A percentile compares a stretch with the other conserved stretches of the same genome.
Conservation (phyloP, 2,329 filamentous ascomycete species). For the Monosporascus sp. region DNA sequence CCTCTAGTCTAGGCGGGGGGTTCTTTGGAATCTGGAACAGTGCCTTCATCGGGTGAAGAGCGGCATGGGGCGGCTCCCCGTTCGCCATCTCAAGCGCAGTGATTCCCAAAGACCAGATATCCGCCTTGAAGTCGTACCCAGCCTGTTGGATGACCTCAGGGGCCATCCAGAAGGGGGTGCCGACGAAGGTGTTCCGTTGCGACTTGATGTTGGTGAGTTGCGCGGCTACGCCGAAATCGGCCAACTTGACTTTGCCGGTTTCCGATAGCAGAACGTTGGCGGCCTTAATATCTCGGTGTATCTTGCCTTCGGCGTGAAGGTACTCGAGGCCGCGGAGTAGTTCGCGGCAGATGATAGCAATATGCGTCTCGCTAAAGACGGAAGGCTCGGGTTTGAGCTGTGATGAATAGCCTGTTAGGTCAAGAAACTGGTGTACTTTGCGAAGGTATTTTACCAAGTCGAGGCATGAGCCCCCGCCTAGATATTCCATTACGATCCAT, state of each 20-base stretch:
- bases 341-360: slow-evolving; percentile 90
- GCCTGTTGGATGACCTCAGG: slow-evolving; percentile 90
- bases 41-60: slow-evolving; percentile 89
- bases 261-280: slow-evolving; percentile 94
- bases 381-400: slow-evolving; percentile 74
- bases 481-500: slow-evolving; percentile 99
- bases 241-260: slow-evolving; percentile 85
- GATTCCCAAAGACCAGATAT: slow-evolving; percentile 90
- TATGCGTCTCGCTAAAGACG: slow-evolving; percentile 80
- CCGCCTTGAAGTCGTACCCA: slow-evolving; percentile 78
- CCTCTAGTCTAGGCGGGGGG: slow-evolving; percentile 76
- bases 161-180: slow-evolving; percentile 96
- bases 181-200: slow-evolving; percentile 94
- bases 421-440: not conserved
- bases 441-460: slow-evolving; percentile 62
- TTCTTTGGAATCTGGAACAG: slow-evolving; percentile 89
- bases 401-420: slow-evolving; percentile 24
- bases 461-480: slow-evolving; percentile 90
- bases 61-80: slow-evolving; percentile 81
- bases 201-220: slow-evolving; percentile 98
- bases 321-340: slow-evolving; percentile 88
- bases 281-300: slow-evolving; percentile 94
- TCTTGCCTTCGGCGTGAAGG: slow-evolving; percentile 88
- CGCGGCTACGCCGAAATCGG: slow-evolving; percentile 94
- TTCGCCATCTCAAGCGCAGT: slow-evolving; percentile 86